Percentiles rank a stretch among this genome's conserved stretches.
Conservation (phyloP, 768 basidiomycete genomes). For the Sporobolomyces pararoseus region DNA sequence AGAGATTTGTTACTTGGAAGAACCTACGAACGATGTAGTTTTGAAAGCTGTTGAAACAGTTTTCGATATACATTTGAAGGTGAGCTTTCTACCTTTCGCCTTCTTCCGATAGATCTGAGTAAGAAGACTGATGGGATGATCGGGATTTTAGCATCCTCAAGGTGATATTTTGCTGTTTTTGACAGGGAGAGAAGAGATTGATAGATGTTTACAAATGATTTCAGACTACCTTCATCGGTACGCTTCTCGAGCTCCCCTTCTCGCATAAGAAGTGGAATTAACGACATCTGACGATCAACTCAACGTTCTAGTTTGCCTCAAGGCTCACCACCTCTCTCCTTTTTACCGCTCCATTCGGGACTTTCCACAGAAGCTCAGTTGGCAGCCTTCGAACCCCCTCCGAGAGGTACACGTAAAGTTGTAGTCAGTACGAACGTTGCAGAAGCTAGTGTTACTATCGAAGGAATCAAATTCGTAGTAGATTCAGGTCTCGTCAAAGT, state of each 20-base stretch:
- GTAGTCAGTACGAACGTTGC: conserved; percentile 94
- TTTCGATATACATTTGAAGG: conserved; percentile 73
- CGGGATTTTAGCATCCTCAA: conserved; percentile 60
- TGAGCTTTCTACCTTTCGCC: conserved; percentile 47
- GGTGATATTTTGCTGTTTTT: conserved; percentile 93
- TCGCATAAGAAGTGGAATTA: no score
- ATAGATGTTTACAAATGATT: conserved; percentile 74
- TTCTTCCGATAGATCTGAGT: no score
- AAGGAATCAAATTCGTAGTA: conserved; percentile 87
- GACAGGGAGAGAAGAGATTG: conserved; percentile 95
- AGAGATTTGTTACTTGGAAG: conserved; percentile 78
- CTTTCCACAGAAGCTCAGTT: conserved; percentile 83
- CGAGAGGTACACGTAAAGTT: conserved; percentile 76
- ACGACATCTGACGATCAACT: conserved; percentile 56
- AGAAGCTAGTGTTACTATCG: conserved; percentile 95
- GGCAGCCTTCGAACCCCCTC: conserved; percentile 71
- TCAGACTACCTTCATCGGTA: conserved; percentile 62
- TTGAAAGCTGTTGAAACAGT: conserved; percentile 74
- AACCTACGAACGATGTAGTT: conserved; percentile 75
- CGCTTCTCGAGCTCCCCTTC: conserved; percentile 54
- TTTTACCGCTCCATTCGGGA: conserved; percentile 82
- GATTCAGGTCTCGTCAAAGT: conserved; percentile 97
- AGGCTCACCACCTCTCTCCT: conserved; percentile 58
- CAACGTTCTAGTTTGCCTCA: conserved; percentile 51
- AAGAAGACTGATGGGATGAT: neutral